Conservation (phyloP, 345 rosid genomes). For the Draba incana region DNA sequence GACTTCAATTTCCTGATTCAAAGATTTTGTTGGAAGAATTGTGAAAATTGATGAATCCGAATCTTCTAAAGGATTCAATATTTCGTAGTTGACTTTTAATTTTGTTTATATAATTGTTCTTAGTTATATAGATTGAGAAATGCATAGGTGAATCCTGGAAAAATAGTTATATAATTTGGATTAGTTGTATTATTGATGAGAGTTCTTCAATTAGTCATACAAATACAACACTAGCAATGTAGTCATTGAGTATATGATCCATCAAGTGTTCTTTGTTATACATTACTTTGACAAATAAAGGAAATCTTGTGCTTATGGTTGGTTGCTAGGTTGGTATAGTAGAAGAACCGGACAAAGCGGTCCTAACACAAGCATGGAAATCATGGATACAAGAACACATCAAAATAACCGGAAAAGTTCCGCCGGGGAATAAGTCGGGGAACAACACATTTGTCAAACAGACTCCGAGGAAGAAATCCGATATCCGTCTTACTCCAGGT, state of each 20-base stretch:
- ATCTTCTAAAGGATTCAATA: not conserved
- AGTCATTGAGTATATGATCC: constrained; percentile 2
- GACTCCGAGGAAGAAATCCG: constrained; percentile 68
- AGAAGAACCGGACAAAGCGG: constrained; percentile 67
- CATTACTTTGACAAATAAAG: too few relatives aligned
- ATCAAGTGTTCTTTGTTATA: not conserved
- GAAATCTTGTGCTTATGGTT: not conserved
- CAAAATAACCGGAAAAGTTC: constrained; percentile 75
- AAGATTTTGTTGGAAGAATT: not conserved
- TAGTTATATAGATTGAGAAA: not conserved
- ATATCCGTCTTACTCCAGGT: constrained; percentile 90
- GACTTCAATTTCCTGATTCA: not conserved
- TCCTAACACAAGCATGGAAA: constrained; percentile 87
- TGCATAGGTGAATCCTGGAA: not conserved
- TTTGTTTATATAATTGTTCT: not conserved
- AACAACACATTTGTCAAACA: constrained; percentile 78
- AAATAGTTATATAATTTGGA: too few relatives aligned
- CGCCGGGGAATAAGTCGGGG: constrained; percentile 86
- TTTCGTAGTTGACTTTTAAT: too few relatives aligned
- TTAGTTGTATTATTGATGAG: not conserved
- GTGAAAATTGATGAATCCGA: not conserved
- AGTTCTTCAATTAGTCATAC: not conserved
- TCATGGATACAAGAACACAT: constrained; percentile 97
- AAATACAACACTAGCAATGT: not conserved
- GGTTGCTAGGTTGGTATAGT: constrained; percentile 66